phyloP scores from a whole-genome alignment of 2,329 filamentous ascomycete species.

The Ophiostoma populinum region DNA sequence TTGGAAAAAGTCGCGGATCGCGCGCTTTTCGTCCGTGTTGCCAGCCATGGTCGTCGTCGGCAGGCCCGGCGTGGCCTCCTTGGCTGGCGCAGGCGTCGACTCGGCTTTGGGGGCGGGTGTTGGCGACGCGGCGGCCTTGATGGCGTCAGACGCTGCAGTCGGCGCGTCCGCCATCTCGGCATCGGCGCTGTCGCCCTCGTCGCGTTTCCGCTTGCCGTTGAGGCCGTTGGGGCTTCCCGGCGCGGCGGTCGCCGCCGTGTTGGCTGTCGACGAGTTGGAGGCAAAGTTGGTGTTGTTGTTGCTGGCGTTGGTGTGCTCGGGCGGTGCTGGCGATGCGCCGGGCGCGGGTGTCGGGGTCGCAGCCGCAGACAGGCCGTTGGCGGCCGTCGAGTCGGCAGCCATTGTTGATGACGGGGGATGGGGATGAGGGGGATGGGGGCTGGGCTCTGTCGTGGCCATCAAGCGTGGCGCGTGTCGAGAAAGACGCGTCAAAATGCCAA shows the following conservation, averaged over 20 bases:
- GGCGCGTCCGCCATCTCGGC: slow-evolving; percentile 7
- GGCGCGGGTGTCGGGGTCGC: too few species aligned
- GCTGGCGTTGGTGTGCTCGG: too few species aligned
- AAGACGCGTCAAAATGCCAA: too few species aligned
- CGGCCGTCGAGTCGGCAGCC: too few species aligned
- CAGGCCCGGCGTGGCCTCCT: slow-evolving; percentile 13
- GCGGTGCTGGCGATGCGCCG: too few species aligned
- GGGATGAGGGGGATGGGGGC: too few species aligned
- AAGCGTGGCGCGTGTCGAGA: too few species aligned
- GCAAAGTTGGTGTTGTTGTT: too few species aligned
- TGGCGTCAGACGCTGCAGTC: neutral
- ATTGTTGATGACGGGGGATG: too few species aligned
- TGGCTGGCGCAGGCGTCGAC: neutral
- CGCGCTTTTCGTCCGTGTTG: slow-evolving; percentile 17
- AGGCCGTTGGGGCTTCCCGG: slow-evolving; percentile 9
- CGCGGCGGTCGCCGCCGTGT: slow-evolving; percentile 17
- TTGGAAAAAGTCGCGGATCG: slow-evolving; percentile 25
- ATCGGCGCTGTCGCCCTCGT: slow-evolving; percentile 24
- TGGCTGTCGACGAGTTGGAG: neutral
- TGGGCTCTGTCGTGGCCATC: too few species aligned
- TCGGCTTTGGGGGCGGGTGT: slow-evolving; percentile 11
- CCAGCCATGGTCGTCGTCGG: slow-evolving; percentile 10
- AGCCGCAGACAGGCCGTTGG: too few species aligned
- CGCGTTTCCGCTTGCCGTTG: slow-evolving; percentile 39
- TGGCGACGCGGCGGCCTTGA: slow-evolving; percentile 11